Evolutionary conservation across 73 alveolate genomes (phyloP), one percentile per base, ranked within the genome.

Genomic region (Symbiodinium natans): DNA sequence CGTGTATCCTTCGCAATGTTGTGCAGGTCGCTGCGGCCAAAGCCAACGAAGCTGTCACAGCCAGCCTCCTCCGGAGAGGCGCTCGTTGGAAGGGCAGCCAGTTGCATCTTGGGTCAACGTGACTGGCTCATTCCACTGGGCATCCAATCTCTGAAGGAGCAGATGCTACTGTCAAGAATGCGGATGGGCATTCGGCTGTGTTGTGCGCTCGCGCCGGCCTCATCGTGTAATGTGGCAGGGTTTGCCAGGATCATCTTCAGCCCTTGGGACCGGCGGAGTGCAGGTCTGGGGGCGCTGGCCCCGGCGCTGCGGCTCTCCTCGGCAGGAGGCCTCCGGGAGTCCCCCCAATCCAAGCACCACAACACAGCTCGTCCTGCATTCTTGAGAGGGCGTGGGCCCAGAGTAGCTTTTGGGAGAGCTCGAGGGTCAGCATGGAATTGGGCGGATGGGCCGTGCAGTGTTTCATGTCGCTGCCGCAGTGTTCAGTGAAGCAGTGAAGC

Each of bases 11-110:
- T n/a, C n/a, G n/a, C n/a, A n/a, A n/a, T n/a, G n/a, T n/a, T n/a
- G n/a, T 2, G 41, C 71, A 87, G 95, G 95, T 89, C 39, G 95
- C 95, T 5, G 95, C 95, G 43, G 95, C 95, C 21, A 43, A 39
- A 68, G 86, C 95, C 23, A 38, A 40, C 15, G 95, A 89, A 40
- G 95, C 41, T n/a, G 86, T 40, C 19, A 86, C 75, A 19, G 86
- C 38, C 11, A 11, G 17, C 4, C 42, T 89, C 77, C 74, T 89
- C 46, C 95, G 34, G 27, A 29, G 86, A 89, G 95, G 95, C 94
- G 0, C 5, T 2, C 56, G n/a, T 38, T 31, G 38, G 40, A 71
- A 56, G 75, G 31, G 84, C 21, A 74, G 84, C 27, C n/a, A n/a
- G 25, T 15, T 13, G 23, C 75, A 21, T 1, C 27, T 56, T 56